Conservation (phyloP, 768 basidiomycete genomes). For the Lyophyllum shimeji region DNA sequence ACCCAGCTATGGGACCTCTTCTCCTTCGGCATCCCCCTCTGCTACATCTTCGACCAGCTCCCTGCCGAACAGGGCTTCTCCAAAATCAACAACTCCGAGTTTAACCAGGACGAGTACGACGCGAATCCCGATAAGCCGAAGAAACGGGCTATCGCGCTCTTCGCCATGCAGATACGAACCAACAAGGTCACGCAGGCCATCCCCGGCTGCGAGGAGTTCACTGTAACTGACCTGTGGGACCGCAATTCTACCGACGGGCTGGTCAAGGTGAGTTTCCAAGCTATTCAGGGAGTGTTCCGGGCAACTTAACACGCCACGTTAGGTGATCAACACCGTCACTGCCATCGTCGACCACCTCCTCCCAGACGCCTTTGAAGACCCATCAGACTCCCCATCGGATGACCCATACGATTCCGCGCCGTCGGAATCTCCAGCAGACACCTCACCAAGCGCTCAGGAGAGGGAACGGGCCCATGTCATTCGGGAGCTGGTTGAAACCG, state of each 20-base stretch:
- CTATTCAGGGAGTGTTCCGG: neutral
- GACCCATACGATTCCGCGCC: slow-evolving; percentile 60
- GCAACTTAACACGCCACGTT: slow-evolving; percentile 5
- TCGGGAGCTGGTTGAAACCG: slow-evolving; percentile 90
- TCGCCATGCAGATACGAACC: slow-evolving; percentile 83
- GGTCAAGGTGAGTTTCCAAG: slow-evolving; percentile 71
- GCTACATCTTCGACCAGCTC: slow-evolving; percentile 94
- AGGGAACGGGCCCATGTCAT: slow-evolving; percentile 75
- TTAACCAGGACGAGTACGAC: slow-evolving; percentile 64
- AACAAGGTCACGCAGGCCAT: slow-evolving; percentile 60
- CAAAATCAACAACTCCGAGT: slow-evolving; percentile 63
- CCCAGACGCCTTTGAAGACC: slow-evolving; percentile 63
- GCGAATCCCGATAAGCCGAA: slow-evolving; percentile 76
- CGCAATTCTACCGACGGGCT: slow-evolving; percentile 91
- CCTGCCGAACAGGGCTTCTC: slow-evolving; percentile 60
- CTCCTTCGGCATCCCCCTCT: slow-evolving; percentile 89
- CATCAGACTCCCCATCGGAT: slow-evolving; percentile 46
- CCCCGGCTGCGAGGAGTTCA: slow-evolving; percentile 78
- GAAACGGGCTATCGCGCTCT: slow-evolving; percentile 89
- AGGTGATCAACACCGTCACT: slow-evolving; percentile 91
- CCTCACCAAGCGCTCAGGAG: slow-evolving; percentile 58
- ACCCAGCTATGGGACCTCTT: slow-evolving; percentile 94
- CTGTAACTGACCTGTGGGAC: slow-evolving; percentile 88
- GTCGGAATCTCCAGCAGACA: slow-evolving; percentile 39
- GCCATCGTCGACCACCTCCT: slow-evolving; percentile 80